Conservation (phyloP, 192 early-diverging fungal species). For the Phycomyces blakesleeanus region DNA sequence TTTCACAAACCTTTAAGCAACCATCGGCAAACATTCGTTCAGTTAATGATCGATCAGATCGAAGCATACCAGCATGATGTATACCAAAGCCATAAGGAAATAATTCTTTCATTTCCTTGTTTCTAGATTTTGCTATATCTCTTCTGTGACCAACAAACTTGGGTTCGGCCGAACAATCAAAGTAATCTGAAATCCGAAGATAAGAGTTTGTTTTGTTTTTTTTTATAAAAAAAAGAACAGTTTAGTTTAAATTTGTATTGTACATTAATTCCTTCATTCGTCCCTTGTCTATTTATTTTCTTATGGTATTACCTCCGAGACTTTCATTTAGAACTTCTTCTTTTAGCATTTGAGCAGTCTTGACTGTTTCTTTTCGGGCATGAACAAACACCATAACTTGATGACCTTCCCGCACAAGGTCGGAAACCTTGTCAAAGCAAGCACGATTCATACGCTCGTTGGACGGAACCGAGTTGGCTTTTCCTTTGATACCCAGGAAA, state of each 20-base stretch:
- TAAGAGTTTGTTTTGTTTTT: no score
- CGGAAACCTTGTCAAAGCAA: slow-evolving; percentile 81
- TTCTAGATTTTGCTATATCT: slow-evolving; percentile 76
- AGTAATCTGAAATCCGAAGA: slow-evolving; percentile 56
- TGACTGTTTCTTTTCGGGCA: slow-evolving; percentile 96
- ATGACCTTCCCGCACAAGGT: slow-evolving; percentile 75
- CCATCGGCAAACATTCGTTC: slow-evolving; percentile 92
- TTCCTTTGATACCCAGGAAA: slow-evolving; percentile 90
- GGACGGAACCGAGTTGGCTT: slow-evolving; percentile 63
- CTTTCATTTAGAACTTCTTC: slow-evolving; percentile 89
- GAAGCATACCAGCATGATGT: slow-evolving; percentile 96
- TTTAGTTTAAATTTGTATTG: no score
- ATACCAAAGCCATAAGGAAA: slow-evolving; percentile 83
- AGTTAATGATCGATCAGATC: slow-evolving; percentile 79
- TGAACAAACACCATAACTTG: slow-evolving; percentile 99
- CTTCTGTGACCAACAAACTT: slow-evolving; percentile 49
- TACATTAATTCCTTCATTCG: no score
- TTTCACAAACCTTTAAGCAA: slow-evolving; percentile 63
- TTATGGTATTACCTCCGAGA: slow-evolving; percentile 63
- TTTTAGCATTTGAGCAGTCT: slow-evolving; percentile 80
- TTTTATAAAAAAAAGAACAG: no score
- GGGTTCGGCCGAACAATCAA: slow-evolving; percentile 52
- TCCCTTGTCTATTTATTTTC: no score
- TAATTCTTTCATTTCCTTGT: slow-evolving; percentile 86
- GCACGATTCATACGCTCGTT: slow-evolving; percentile 71